phyloP scores from a whole-genome alignment of 1,139 yeast genomes.

The Saccharomycopsis phalli region DNA sequence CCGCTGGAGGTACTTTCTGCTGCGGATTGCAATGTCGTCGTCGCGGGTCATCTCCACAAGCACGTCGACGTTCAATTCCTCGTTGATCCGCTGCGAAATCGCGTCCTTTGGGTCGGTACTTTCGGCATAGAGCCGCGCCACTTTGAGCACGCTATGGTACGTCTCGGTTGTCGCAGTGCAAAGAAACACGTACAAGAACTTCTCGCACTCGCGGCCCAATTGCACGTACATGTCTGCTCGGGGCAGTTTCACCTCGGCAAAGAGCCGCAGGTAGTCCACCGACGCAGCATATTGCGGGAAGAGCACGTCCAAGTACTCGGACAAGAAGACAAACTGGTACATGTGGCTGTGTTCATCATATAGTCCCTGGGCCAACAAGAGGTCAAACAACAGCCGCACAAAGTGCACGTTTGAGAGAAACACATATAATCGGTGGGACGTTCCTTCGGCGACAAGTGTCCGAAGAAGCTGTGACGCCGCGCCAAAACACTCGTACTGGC shows the following conservation, averaged over 20 bases:
- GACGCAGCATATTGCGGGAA: neutral
- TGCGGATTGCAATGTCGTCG: constrained; percentile 7
- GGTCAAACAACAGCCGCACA: neutral
- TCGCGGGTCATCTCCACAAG: constrained; percentile 6
- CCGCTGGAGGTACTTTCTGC: constrained; percentile 13
- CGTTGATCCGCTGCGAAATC: neutral
- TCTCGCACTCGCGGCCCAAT: constrained; percentile 1
- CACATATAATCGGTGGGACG: neutral
- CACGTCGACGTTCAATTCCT: constrained; percentile 2
- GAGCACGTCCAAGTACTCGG: neutral
- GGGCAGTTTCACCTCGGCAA: neutral
- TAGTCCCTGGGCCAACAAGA: neutral
- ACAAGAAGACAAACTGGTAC: constrained; percentile 1
- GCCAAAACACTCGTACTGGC: constrained; percentile 1
- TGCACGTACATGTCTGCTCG: neutral
- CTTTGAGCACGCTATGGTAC: constrained; percentile 1
- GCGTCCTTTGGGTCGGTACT: neutral
- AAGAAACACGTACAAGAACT: constrained; percentile 6
- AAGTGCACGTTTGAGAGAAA: neutral
- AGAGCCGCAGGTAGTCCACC: neutral
- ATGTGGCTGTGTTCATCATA: neutral
- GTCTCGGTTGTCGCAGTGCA: constrained; percentile 7
- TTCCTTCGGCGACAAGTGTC: neutral
- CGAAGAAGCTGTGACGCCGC: neutral
- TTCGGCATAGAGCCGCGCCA: neutral